phyloP scores from a whole-genome alignment of 352 stramenopile species.

The Aphanomyces invadans region DNA sequence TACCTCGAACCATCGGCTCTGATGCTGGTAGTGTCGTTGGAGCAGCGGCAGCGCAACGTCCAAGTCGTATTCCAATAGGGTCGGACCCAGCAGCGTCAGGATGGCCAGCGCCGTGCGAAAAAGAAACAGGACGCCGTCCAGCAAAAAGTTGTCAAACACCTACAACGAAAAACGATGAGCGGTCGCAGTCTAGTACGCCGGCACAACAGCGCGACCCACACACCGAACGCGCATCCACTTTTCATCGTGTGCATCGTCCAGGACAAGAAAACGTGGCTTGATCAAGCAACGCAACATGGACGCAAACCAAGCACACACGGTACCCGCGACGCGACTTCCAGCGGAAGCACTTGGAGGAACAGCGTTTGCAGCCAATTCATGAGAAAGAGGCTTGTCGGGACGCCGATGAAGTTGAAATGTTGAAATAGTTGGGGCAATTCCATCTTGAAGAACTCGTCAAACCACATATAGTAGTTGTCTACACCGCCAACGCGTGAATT shows the following conservation, averaged over 20 bases:
- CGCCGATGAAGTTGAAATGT: constrained; percentile 49
- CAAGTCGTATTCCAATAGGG: constrained; percentile 54
- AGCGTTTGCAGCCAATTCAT: constrained; percentile 87
- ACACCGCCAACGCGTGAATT: not conserved
- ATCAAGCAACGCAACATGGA: too few relatives aligned
- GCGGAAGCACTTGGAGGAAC: constrained; percentile 72
- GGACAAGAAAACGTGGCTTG: too few relatives aligned
- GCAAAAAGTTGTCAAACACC: constrained; percentile 70
- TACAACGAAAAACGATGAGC: too few relatives aligned
- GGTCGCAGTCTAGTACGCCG: too few relatives aligned
- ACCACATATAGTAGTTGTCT: constrained; percentile 74
- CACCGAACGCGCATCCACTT: too few relatives aligned
- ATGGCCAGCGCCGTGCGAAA: constrained; percentile 78
- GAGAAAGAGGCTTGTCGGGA: constrained; percentile 73
- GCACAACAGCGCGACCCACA: too few relatives aligned
- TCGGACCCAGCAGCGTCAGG: constrained; percentile 50
- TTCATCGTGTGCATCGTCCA: too few relatives aligned
- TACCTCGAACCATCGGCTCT: constrained; percentile 45
- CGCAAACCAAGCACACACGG: not conserved
- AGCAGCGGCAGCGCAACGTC: constrained; percentile 67
- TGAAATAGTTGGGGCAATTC: constrained; percentile 42
- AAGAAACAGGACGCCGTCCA: constrained; percentile 78
- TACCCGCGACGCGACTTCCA: constrained; percentile 63
- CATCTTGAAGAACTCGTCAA: constrained; percentile 54
- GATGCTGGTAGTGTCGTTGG: constrained; percentile 56